Conservation (phyloP, 2,329 filamentous ascomycete genomes). For the Xylariaceae sp. region DNA sequence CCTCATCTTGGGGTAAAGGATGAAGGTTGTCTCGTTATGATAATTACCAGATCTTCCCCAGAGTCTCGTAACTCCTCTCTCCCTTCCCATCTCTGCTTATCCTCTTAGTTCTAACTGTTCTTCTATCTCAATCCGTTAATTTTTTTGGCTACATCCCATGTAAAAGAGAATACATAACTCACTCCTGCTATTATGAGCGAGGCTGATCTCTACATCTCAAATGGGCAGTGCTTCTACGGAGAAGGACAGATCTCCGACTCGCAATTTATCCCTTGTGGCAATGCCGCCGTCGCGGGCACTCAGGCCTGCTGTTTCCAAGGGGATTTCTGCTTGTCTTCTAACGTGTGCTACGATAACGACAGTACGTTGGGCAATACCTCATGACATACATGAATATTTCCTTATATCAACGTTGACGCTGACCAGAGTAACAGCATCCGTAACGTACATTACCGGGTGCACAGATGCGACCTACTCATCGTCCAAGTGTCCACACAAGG, state of each 20-base stretch:
- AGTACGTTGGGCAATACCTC: slow-evolving; percentile 22
- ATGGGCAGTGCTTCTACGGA: slow-evolving; percentile 35
- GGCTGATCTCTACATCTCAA: slow-evolving; percentile 32
- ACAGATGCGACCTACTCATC: slow-evolving; percentile 36
- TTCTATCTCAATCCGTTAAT: background rate
- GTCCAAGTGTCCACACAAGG: slow-evolving; percentile 34
- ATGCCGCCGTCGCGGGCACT: slow-evolving; percentile 31
- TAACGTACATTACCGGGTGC: slow-evolving; percentile 37
- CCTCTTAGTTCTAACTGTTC: too few species aligned
- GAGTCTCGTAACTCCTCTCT: background rate
- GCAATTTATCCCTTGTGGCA: slow-evolving; percentile 36
- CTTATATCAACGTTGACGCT: slow-evolving; percentile 1
- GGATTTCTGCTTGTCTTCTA: slow-evolving; percentile 34
- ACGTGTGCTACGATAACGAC: slow-evolving; percentile 35
- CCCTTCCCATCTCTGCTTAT: background rate
- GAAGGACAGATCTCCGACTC: slow-evolving; percentile 34
- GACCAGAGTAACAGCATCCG: slow-evolving; percentile 29
- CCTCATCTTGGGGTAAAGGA: background rate
- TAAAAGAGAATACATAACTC: background rate
- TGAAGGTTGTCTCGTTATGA: background rate
- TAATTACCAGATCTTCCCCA: background rate
- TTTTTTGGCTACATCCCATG: background rate
- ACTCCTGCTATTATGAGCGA: slow-evolving; percentile 24
- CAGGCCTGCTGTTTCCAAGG: slow-evolving; percentile 37
- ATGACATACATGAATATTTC: background rate